These are phyloP conservation scores for Azolla pinnata DNA, from an alignment of 75 land plant genomes.

Conservation along the genomic window DNA sequence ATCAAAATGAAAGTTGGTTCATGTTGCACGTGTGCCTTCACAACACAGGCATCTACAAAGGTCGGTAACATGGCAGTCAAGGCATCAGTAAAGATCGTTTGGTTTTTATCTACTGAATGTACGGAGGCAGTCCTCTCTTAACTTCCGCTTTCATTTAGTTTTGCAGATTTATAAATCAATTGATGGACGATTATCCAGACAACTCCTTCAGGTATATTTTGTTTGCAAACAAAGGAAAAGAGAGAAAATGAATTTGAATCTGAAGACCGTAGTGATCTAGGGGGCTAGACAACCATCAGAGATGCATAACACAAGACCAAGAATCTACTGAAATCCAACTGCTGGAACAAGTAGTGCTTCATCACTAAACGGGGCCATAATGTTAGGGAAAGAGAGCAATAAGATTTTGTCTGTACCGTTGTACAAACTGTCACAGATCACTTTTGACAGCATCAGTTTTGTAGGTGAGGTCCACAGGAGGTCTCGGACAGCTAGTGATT, in stretches of 20 bases:
- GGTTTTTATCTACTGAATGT: not conserved
- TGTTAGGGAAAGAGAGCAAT: too few relatives aligned
- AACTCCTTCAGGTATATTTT: conserved; percentile 2
- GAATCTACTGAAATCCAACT: not conserved
- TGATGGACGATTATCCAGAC: not conserved
- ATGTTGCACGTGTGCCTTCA: conserved; percentile 52
- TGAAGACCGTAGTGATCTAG: not conserved
- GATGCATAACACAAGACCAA: not conserved
- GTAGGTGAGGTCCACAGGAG: too few relatives aligned
- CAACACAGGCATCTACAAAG: conserved; percentile 92
- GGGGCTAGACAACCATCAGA: not conserved
- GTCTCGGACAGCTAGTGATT: too few relatives aligned
- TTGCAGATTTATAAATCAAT: not conserved
- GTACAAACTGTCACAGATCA: too few relatives aligned
- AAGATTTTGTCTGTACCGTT: too few relatives aligned
- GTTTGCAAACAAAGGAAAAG: not conserved
- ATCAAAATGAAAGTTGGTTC: conserved; percentile 43
- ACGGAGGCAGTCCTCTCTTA: not conserved
- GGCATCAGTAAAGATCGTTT: not conserved
- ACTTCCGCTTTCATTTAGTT: not conserved
- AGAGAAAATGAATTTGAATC: not conserved
- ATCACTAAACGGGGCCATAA: too few relatives aligned
- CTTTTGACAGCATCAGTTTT: too few relatives aligned
- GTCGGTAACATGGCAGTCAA: conserved; percentile 14
- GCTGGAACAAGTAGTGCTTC: too few relatives aligned